A percentile compares a stretch with the other conserved stretches of the same genome.
These are phyloP conservation scores for Priceomyces melissophilus DNA, from an alignment of 805 yeast genomes.

Conservation along the genomic window DNA sequence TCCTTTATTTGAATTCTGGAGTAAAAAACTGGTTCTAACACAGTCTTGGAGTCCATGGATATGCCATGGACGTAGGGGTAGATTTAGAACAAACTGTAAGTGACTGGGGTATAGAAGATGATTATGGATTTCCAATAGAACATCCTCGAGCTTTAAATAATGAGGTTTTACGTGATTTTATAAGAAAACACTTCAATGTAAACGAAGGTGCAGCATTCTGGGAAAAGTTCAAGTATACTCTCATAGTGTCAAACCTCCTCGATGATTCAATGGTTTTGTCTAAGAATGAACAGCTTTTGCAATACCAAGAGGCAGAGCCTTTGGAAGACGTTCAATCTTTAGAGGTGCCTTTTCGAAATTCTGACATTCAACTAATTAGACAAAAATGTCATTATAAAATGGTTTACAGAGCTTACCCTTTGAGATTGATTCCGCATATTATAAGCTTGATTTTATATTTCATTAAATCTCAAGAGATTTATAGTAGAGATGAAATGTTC, in stretches of 20 bases:
- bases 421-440: conserved; percentile 16
- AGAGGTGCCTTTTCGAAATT: too few relatives aligned
- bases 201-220: conserved; percentile 19
- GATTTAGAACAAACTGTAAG: conserved; percentile 27
- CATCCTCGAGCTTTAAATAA: conserved; percentile 9
- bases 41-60: background rate
- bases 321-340: too few relatives aligned
- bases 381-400: conserved; percentile 6
- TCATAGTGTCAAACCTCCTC: conserved; percentile 34
- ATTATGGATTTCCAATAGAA: conserved; percentile 4
- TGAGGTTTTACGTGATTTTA: conserved; percentile 20
- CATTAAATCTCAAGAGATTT: conserved; percentile 16
- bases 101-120: conserved; percentile 39
- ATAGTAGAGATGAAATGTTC: conserved; percentile 6
- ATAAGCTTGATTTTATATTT: conserved; percentile 25
- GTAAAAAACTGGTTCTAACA: too few relatives aligned
- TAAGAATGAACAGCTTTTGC: conserved; percentile 36
- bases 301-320: background rate
- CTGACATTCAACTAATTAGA: conserved; percentile 4
- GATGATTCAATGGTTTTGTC: conserved; percentile 42
- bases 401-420: conserved; percentile 2
- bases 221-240: conserved; percentile 41
- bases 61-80: conserved; percentile 25
- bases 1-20: too few relatives aligned
- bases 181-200: conserved; percentile 25